Base-by-base conservation (phyloP, 83 land plant species). In the Picea abies region DNA sequence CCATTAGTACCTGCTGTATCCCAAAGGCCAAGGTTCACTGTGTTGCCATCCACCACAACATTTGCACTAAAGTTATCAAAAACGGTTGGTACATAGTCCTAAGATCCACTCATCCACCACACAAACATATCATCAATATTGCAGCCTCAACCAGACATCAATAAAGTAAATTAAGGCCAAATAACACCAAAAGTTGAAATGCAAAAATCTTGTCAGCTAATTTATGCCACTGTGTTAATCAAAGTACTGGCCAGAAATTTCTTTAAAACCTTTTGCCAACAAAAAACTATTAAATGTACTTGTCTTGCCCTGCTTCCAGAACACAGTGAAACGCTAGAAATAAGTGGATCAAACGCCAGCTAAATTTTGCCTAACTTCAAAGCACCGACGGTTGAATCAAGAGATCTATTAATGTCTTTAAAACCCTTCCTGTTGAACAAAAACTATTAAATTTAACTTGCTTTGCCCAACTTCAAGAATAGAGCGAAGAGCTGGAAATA, bases 11-110 rank as follows among this genome's bases (percentile, higher is more conserved):
- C 86, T 47, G 86, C 86, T 20, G 86, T 85, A 52, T 85, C 86
- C 86, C 86, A 85, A 47, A 85, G 67, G 15, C 84, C 86, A 39
- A 85, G 84, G 65, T 85, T 82, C 22, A 85, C 86, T 5, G 84
- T 85, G 52, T 76, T 85, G 20, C 84, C 84, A 65, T 85, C 86
- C 3, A 82, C 86, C 25, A 82, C 86, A 60, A 85, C 85, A 85
- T 85, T 85, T 7, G 84, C 84, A 76, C 84, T 82, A 65, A 82
- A 82, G 75, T 82, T 82, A 78, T 82, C 84, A 62, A 82, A 82
- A 58, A 75, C 79, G 2, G 79, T 82, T 17, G 84, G 84, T 3
- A 82, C 84, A 82, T 82, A 63, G 58, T 82, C 66, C 84, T 85
- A 80, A 66, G 12, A 44, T 83, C 61, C n/a, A 60, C 25, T 3